Evolutionary conservation across 768 basidiomycete genomes (phyloP), one percentile per base, ranked within the genome.

Genomic region (Mycena crocata): DNA sequence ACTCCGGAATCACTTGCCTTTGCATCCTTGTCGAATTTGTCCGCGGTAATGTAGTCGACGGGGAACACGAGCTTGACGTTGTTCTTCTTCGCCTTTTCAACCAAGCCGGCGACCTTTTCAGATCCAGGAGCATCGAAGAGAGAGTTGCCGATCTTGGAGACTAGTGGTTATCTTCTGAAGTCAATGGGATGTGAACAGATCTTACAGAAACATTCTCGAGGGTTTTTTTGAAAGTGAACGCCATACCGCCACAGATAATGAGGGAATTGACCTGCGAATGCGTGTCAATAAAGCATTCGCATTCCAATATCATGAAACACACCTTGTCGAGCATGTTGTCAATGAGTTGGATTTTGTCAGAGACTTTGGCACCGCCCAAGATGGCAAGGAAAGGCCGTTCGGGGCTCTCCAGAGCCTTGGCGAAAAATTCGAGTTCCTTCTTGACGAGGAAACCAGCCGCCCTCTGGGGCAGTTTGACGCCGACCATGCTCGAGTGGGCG

Each of bases 251-350:
- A 69, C 95, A 93, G 72, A 99, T 93, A 78, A 99, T 98, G 70
- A 99, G 84, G 26, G 93, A 93, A 82, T 99, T 85, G 80, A 99
- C 97, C 93, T 95, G 68, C 12, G 51, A 51, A 57, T 2, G 1
- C n/a, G 40, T 39, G 28, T 57, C 34, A 56, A 46, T 30, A 35
- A 37, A 32, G 49, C n/a, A n/a, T n/a, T 23, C 49, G 24, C 10
- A 39, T 19, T 24, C 13, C 14, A 52, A 54, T 42, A 55, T 23
- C 67, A 32, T 9, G 57, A 6, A 24, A 64, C 80, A 24, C 69
- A 92, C 95, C 88, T 99, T 96, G 84, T 98, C 97, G 71, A 99
- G 85, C 93, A 99, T 93, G 85, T 98, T 98, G 73, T 99, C 96
- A 77, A 99, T 99, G 63, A 99, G 85, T 78, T 96, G 94, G 72